phyloP scores from a whole-genome alignment of 1,284 basidiomycete species.

The Leccinum solheimii region DNA sequence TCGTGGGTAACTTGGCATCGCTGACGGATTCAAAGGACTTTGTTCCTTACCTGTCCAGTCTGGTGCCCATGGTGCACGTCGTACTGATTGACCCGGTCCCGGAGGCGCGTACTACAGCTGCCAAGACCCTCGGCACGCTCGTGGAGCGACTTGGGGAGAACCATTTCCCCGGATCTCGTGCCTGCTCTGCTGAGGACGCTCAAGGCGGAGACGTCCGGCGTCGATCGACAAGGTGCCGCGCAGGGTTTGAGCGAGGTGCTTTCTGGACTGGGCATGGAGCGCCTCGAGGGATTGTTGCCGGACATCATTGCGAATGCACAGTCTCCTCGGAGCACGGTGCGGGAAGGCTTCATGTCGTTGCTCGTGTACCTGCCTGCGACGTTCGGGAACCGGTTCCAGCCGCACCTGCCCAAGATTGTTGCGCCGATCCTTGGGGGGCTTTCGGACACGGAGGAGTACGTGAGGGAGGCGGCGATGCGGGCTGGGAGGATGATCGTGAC shows the following conservation, averaged over 20 bases:
- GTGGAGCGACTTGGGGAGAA: conserved; percentile 95
- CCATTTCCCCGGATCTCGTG: conserved; percentile 94
- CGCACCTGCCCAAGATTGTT: conserved; percentile 94
- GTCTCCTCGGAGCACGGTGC: conserved; percentile 87
- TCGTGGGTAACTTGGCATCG: conserved; percentile 94
- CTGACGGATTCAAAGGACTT: conserved; percentile 97
- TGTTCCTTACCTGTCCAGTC: conserved; percentile 87
- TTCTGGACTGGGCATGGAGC: conserved; percentile 95
- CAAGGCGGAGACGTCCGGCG: conserved; percentile 92
- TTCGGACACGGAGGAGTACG: conserved; percentile 92
- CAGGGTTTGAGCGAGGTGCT: conserved; percentile 97
- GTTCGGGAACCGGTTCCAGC: conserved; percentile 94
- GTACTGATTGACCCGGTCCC: conserved; percentile 96
- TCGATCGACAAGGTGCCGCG: conserved; percentile 96
- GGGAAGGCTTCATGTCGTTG: conserved; percentile 98
- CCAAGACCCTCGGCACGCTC: conserved; percentile 95
- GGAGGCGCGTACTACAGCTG: conserved; percentile 95
- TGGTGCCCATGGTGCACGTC: conserved; percentile 89
- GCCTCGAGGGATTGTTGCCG: conserved; percentile 91
- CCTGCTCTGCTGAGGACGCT: conserved; percentile 88
- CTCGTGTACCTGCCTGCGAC: conserved; percentile 96
- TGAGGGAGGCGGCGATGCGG: conserved; percentile 95
- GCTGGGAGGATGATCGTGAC: conserved; percentile 99
- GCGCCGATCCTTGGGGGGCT: conserved; percentile 91
- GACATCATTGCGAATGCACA: conserved; percentile 93